Base-by-base conservation (phyloP, 352 stramenopile genomes). In the Globisporangium yorkense region DNA sequence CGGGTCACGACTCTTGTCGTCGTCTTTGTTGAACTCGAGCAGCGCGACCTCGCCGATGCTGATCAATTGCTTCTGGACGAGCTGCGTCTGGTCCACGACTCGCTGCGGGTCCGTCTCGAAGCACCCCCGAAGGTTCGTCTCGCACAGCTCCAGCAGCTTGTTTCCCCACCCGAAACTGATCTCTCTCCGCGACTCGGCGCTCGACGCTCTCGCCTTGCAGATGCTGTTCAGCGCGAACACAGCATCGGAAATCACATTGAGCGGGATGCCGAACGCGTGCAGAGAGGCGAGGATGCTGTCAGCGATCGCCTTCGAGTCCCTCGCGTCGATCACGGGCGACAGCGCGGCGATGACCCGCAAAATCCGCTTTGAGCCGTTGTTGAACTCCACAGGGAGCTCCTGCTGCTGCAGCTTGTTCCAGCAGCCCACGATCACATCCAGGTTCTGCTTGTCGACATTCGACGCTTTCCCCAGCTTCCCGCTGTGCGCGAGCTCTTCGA, bases 401-500 rank as follows among this genome's bases (percentile, higher is more conserved):
- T 92, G 72, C 21, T 84, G 70, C 53, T 90, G 81, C 13, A 92
- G 64, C 52, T 84, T 87, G 54, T 84, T 87, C 85, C 85, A 95
- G 64, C 80, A 91, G 16, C 84, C 68, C n/a, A 92, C 80, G 10
- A 95, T 71, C 24, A 90, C 72, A 27, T 70, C 65, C 49, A 87
- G 67, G 41, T 89, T 86, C 16, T 81, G 61, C 40, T 90, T 63
- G 31, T 89, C 79, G 1, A 67, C 71, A n/a, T 71, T 71, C 1
- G 71, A 67, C 13, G 75, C 71, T 27, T 89, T 72, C 29, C 88
- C 66, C 2, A 92, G 62, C 44, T 81, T 75, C 9, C 74, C 75
- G 0, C 74, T 78, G 48, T 80, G 73, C 3, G 84, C 79, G 1
- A 95, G 60, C 43, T 95, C 85, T 53, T 95, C 85, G 35, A 95